phyloP scores from a whole-genome alignment of 2,329 filamentous ascomycete species.

The Bipolaris zeicola region DNA sequence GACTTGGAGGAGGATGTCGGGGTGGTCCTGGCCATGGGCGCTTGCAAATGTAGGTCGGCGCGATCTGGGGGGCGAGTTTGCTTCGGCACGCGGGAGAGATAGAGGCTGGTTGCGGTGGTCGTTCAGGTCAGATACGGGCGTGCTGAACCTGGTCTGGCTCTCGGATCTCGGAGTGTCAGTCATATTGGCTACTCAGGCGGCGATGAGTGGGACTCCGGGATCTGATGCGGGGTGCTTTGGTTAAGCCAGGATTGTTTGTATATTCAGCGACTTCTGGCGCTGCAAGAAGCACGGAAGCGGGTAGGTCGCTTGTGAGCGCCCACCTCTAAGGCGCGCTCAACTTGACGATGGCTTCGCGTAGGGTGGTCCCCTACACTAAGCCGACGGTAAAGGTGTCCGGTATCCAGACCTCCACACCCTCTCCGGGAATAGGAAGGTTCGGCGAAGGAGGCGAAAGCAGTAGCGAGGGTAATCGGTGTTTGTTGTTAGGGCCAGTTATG shows the following conservation, averaged over 20 bases:
- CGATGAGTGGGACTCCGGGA: constrained; percentile 30
- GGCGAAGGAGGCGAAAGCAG: constrained; percentile 23
- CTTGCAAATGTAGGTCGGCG: constrained; percentile 78
- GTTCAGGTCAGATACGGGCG: constrained; percentile 80
- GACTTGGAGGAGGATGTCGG: constrained; percentile 52
- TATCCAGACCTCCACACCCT: constrained; percentile 37
- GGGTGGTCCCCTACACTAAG: constrained; percentile 55
- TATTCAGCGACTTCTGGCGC: constrained; percentile 30
- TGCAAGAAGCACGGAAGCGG: constrained; percentile 41
- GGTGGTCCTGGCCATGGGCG: constrained; percentile 55
- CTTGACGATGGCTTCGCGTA: constrained; percentile 57
- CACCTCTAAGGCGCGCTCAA: constrained; percentile 58
- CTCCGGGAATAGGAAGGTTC: constrained; percentile 28
- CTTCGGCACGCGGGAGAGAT: constrained; percentile 65
- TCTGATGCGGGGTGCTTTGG: constrained; percentile 13
- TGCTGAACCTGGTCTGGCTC: constrained; percentile 69
- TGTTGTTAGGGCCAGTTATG: constrained; percentile 72
- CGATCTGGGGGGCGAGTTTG: constrained; percentile 54
- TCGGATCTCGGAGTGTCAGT: constrained; percentile 69
- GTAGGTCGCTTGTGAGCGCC: constrained; percentile 62
- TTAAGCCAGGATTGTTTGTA: constrained; percentile 14
- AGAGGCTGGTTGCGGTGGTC: constrained; percentile 77
- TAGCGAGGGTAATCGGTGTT: constrained; percentile 19
- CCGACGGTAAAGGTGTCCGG: constrained; percentile 33
- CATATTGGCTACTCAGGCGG: constrained; percentile 49